phyloP scores from a whole-genome alignment of 2,329 filamentous ascomycete species.

The Hypoxylon sp. region DNA sequence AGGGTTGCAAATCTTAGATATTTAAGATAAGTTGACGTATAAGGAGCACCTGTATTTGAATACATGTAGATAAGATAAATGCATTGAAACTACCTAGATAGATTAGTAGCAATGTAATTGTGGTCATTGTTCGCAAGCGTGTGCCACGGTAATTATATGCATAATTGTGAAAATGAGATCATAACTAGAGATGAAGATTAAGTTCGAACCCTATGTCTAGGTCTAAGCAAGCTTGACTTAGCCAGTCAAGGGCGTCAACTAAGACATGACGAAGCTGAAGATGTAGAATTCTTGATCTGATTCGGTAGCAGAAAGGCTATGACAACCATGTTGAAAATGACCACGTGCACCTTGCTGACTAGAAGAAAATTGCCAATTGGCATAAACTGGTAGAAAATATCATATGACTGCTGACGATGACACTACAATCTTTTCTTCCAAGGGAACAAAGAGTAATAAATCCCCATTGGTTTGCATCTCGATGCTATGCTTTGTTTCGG shows the following conservation, averaged over 20 bases:
- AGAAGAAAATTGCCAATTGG: slow-evolving; percentile 4
- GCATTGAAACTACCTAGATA: too few species aligned
- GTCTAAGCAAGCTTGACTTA: too few species aligned
- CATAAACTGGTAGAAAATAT: slow-evolving; percentile 1
- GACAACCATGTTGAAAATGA: slow-evolving; percentile 2
- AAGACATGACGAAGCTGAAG: not conserved
- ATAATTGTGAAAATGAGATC: not conserved
- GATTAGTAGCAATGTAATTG: not conserved
- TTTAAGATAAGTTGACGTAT: not conserved
- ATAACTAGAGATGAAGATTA: not conserved
- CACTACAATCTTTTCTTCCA: not conserved
- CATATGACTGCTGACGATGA: slow-evolving; percentile 7
- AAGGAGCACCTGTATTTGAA: not conserved
- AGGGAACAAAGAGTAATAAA: slow-evolving; percentile 21
- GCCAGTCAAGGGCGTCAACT: not conserved
- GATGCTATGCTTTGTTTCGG: slow-evolving; percentile 25
- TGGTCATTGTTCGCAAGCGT: not conserved
- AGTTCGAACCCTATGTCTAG: not conserved
- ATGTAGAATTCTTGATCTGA: slow-evolving; percentile 1
- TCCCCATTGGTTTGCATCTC: slow-evolving; percentile 5
- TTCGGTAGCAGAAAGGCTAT: not conserved
- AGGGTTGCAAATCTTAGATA: not conserved
- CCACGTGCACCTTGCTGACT: slow-evolving; percentile 25
- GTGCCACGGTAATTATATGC: too few species aligned
- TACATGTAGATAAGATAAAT: not conserved